Evolutionary conservation across 2,329 filamentous ascomycete genomes (phyloP).

Genomic region (Purpureocillium takamizusanense): DNA sequence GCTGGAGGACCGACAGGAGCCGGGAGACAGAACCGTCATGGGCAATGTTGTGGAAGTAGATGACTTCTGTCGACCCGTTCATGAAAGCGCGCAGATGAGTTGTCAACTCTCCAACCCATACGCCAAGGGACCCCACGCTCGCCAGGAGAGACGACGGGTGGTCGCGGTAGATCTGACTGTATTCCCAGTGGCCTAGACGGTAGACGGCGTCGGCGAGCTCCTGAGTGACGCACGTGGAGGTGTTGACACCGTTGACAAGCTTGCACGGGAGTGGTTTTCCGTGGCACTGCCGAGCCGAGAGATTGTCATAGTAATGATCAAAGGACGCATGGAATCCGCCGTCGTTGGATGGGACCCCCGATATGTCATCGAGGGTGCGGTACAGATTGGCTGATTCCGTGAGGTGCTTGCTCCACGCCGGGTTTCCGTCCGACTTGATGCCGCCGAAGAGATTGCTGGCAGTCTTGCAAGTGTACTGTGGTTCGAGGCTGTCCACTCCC

Average conservation of each 20-base stretch:
- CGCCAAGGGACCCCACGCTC: conserved; percentile 53
- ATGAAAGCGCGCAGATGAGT: conserved; percentile 51
- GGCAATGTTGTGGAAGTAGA: conserved; percentile 69
- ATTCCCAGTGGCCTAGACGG: conserved; percentile 71
- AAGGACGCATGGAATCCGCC: conserved; percentile 60
- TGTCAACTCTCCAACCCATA: conserved; percentile 66
- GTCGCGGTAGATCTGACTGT: conserved; percentile 69
- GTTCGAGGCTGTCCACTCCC: conserved; percentile 64
- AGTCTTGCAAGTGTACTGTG: conserved; percentile 56
- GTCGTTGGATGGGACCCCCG: conserved; percentile 49
- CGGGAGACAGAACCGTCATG: conserved; percentile 68
- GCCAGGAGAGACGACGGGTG: conserved; percentile 51
- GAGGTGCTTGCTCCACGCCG: conserved; percentile 57
- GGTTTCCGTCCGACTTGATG: conserved; percentile 34
- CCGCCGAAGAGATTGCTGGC: conserved; percentile 31
- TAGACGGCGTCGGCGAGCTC: conserved; percentile 60
- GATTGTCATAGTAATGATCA: conserved; percentile 81
- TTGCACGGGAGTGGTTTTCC: conserved; percentile 63
- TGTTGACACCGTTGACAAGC: conserved; percentile 32
- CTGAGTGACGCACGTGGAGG: conserved; percentile 52
- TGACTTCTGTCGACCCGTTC: conserved; percentile 23
- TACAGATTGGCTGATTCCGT: conserved; percentile 46
- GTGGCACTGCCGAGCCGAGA: conserved; percentile 72
- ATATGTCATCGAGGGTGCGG: conserved; percentile 54
- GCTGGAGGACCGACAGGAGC: conserved; percentile 60